Evolutionary conservation across 768 basidiomycete genomes (phyloP), one percentile per base, ranked within the genome.

Genomic region (Pleurotus sapidus): DNA sequence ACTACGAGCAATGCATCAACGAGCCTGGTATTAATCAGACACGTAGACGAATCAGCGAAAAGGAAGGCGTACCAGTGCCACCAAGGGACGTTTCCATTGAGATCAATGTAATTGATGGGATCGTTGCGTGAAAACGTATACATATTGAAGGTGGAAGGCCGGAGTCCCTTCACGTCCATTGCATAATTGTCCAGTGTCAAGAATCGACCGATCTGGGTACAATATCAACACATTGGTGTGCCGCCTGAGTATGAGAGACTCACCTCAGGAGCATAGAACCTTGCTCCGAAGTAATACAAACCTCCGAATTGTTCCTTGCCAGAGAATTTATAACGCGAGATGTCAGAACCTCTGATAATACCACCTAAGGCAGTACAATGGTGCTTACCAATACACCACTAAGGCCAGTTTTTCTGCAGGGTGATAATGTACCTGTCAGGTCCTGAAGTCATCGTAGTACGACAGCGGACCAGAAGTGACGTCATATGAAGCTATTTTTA

Each of bases 51-150:
- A 30, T 30, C 27, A 30, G 9, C 9, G n/a, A 9, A 27, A 1
- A 40, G 5, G 25, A 17, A 14, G 7, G 39, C 59, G 9, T 49
- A 57, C 59, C 59, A 60, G 30, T 60, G 59, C 59, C 59, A 60
- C 59, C 59, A 60, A 5, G 59, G 59, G 18, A 49, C 59, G 37
- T 60, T 60, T 3, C 59, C 59, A n/a, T 60, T 60, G 9, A 60
- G 39, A 38, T 60, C 59, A 39, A 60, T 57, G 27, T 42, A 60
- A 18, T 60, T 60, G 25, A 60, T 46, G 3, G 59, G 59, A 30
- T 60, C 56, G 34, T 60, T 60, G 14, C 55, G 56, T n/a, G 59
- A 57, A 30, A 60, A 60, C 7, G 59, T 27, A 15, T 60, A 60
- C 59, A 60, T 60, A 25, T 60, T 60, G 55, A 60, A 60, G 2